Evolutionary conservation across 306 rosid genomes (phyloP), one percentile per base, ranked within the genome.

Genomic region (Castanospermum australe): DNA sequence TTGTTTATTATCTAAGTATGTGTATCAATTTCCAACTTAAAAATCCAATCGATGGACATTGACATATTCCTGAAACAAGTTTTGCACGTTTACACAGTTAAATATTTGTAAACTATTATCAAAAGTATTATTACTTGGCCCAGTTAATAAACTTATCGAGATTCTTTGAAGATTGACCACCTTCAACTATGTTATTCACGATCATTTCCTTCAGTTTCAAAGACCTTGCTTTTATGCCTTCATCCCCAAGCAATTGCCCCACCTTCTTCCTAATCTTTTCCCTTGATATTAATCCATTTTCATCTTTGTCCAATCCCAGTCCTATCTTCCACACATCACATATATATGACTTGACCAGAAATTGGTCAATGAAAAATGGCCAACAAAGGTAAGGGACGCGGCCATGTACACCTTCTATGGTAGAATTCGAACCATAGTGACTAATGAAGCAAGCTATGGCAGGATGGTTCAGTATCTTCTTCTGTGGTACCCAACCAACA

Each of bases 341-440:
- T 15, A 81, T 67, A 39, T 81, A 81, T 32, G 21, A 28, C 76
- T 35, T 64, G 41, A 76, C 30, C 13, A 62, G 8, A 35, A 51
- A 4, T 30, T 82, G 79, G 5, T 82, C 79, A 7, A 32, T 52
- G 45, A 51, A 76, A 63, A 59, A 70, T 14, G 86, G 82, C 79
- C 86, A 76, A 50, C 79, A 82, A 69, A 70, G 41, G 61, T 70
- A 82, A 48, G 86, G 82, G 4, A 82, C 63, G 4, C 82, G 74
- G 38, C 55, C 41, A 77, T 21, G n/a, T n/a, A 67, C 18, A n/a
- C 79, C 76, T 71, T 78, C 83, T 8, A 72, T 17, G 2, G 51
- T 45, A 5, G 83, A 83, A 20, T 77, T 83, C 86, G 79, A 83
- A 13, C 83, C 83, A 36, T 80, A 83, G 6, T 83, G 83, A 15